These are phyloP conservation scores for Stephania cephalantha DNA, from an alignment of 164 flowering plant genomes.

Conservation along the genomic window DNA sequence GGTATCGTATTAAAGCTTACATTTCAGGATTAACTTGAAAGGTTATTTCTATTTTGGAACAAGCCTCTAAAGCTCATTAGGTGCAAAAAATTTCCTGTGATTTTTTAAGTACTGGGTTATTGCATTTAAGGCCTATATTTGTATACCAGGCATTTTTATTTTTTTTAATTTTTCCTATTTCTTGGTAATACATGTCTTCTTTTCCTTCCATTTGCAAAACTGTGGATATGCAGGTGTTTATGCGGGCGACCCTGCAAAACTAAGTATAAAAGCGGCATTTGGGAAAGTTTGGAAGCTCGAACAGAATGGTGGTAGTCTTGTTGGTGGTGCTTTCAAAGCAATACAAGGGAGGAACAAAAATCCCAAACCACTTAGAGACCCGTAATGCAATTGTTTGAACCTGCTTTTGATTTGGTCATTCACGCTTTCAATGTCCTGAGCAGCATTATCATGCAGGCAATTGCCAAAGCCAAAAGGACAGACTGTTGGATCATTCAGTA, in stretches of 20 bases:
- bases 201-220: constrained; percentile 3
- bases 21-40: no score
- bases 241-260: constrained; percentile 95
- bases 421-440: constrained; percentile 10
- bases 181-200: neutral
- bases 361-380: constrained; percentile 69
- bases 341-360: constrained; percentile 52
- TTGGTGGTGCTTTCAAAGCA: constrained; percentile 79
- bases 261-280: constrained; percentile 98
- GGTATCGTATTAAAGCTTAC: no score
- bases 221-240: constrained; percentile 64
- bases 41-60: no score
- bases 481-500: constrained; percentile 93
- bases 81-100: neutral
- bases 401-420: neutral
- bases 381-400: constrained; percentile 37
- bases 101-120: neutral
- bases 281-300: constrained; percentile 95
- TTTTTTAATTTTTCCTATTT: constrained; percentile 1
- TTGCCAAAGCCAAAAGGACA: constrained; percentile 89
- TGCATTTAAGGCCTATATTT: neutral
- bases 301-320: constrained; percentile 83
- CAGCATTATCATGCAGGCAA: constrained; percentile 43
- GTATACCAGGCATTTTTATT: neutral
- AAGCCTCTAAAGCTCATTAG: no score